Percentiles rank a stretch among this genome's conserved stretches.
Evolutionary conservation across 805 yeast species (phyloP).

Genomic region (Nakazawaea anatomiae): DNA sequence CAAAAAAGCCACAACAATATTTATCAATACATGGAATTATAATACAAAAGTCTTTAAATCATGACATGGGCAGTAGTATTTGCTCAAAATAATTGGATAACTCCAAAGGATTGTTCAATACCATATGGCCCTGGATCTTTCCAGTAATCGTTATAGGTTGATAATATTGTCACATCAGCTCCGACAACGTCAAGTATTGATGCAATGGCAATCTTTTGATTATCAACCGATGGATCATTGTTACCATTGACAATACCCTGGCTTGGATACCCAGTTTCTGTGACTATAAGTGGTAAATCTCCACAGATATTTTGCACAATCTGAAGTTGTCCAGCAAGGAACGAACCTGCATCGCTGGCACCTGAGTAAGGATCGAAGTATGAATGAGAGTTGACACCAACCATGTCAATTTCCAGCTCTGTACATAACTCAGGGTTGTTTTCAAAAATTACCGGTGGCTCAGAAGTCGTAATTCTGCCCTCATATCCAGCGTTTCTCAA

Average conservation of each 20-base stretch:
- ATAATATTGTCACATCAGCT: slow-evolving; percentile 61
- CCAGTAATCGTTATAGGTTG: slow-evolving; percentile 86
- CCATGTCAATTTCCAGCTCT: slow-evolving; percentile 65
- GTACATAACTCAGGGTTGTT: slow-evolving; percentile 64
- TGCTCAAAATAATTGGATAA: slow-evolving; percentile 29
- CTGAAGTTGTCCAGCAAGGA: slow-evolving; percentile 56
- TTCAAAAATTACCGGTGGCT: slow-evolving; percentile 76
- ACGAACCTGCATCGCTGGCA: slow-evolving; percentile 68
- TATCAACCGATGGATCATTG: slow-evolving; percentile 63
- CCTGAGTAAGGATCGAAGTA: slow-evolving; percentile 62
- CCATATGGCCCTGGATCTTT: slow-evolving; percentile 77
- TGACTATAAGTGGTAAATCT: slow-evolving; percentile 47
- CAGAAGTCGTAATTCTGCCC: slow-evolving; percentile 78
- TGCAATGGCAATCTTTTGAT: slow-evolving; percentile 66
- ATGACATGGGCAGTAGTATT: not conserved
- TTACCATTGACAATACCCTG: slow-evolving; percentile 65
- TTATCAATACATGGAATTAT: not conserved
- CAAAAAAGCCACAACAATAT: not conserved
- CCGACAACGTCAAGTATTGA: slow-evolving; percentile 54
- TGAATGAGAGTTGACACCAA: slow-evolving; percentile 83
- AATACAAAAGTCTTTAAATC: slow-evolving; percentile 1
- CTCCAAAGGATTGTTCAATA: slow-evolving; percentile 85
- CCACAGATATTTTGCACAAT: slow-evolving; percentile 54
- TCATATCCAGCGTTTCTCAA: slow-evolving; percentile 66
- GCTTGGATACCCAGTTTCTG: slow-evolving; percentile 90